Evolutionary conservation across 208 protist species (phyloP).

Genomic region (Leishmania turanica): DNA sequence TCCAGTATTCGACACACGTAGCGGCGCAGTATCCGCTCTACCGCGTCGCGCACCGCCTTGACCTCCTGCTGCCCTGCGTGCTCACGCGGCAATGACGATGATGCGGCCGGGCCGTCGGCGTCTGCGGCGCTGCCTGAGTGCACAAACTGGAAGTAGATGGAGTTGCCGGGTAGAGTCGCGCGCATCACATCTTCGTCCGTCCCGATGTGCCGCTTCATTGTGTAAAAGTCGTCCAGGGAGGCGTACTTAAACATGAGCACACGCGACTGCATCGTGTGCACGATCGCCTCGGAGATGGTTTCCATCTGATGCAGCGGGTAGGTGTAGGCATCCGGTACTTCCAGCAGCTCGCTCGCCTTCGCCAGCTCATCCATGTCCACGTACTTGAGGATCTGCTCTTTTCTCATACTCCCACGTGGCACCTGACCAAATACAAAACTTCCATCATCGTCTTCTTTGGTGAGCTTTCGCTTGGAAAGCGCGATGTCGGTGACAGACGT

Average conservation of each 20-base stretch:
- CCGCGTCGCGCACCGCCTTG: constrained; percentile 8
- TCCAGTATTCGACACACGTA: constrained; percentile 40
- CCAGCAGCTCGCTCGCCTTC: constrained; percentile 9
- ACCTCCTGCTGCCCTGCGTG: constrained; percentile 7
- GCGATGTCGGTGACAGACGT: constrained; percentile 3
- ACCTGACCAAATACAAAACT: constrained; percentile 5
- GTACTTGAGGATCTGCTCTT: not conserved
- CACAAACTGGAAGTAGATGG: constrained; percentile 12
- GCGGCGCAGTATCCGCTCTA: constrained; percentile 39
- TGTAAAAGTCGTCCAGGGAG: constrained; percentile 17
- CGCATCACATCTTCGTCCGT: constrained; percentile 32
- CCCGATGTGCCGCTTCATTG: constrained; percentile 17
- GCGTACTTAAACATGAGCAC: constrained; percentile 46
- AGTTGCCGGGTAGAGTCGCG: not conserved
- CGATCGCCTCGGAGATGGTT: constrained; percentile 45
- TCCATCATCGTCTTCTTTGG: constrained; percentile 6
- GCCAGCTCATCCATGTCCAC: constrained; percentile 13
- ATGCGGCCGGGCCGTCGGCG: not conserved
- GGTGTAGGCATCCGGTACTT: constrained; percentile 15
- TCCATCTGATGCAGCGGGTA: constrained; percentile 56
- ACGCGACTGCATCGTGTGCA: constrained; percentile 44
- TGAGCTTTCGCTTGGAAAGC: constrained; percentile 1
- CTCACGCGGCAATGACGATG: not conserved
- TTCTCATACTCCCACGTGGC: not conserved
- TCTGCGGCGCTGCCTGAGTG: not conserved